Evolutionary conservation across 306 rosid species (phyloP).

Genomic region (Quercus gilva): DNA sequence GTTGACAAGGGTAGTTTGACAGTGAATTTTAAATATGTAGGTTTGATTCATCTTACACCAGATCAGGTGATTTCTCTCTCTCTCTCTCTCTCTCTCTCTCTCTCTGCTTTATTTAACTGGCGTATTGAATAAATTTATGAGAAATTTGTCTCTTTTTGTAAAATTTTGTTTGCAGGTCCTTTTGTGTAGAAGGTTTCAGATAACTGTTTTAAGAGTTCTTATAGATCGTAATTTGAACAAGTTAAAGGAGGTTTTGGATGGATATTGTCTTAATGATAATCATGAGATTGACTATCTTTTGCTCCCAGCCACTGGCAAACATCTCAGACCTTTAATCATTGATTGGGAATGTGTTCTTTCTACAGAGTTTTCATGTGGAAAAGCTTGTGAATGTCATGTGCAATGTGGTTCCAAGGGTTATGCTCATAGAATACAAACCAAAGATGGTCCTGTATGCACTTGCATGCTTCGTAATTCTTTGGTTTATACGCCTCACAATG

Average conservation of each 20-base stretch:
- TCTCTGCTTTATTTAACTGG: background rate
- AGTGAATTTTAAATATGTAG: slow-evolving; percentile 44
- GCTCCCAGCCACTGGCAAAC: slow-evolving; percentile 48
- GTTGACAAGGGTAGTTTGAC: slow-evolving; percentile 49
- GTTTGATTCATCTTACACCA: slow-evolving; percentile 42
- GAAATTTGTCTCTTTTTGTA: background rate
- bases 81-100: slow-evolving; percentile 2
- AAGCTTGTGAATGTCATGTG: slow-evolving; percentile 17
- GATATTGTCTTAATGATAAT: slow-evolving; percentile 32
- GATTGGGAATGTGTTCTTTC: slow-evolving; percentile 66
- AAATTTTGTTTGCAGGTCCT: slow-evolving; percentile 48
- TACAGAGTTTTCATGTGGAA: slow-evolving; percentile 23
- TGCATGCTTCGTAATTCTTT: slow-evolving; percentile 57
- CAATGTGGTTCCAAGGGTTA: slow-evolving; percentile 10
- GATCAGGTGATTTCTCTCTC: slow-evolving; percentile 45
- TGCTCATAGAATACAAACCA: slow-evolving; percentile 27
- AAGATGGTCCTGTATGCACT: slow-evolving; percentile 45
- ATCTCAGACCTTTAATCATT: slow-evolving; percentile 16
- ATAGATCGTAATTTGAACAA: slow-evolving; percentile 30
- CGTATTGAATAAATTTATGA: background rate
- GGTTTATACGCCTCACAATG: slow-evolving; percentile 74
- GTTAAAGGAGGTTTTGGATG: slow-evolving; percentile 25
- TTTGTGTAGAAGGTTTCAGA: slow-evolving; percentile 63
- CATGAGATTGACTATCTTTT: slow-evolving; percentile 64
- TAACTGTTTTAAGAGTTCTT: slow-evolving; percentile 47